Percentiles rank a stretch among this genome's conserved stretches.
phyloP scores from a whole-genome alignment of 1,284 basidiomycete species.

The Leucoagaricus sp. region DNA sequence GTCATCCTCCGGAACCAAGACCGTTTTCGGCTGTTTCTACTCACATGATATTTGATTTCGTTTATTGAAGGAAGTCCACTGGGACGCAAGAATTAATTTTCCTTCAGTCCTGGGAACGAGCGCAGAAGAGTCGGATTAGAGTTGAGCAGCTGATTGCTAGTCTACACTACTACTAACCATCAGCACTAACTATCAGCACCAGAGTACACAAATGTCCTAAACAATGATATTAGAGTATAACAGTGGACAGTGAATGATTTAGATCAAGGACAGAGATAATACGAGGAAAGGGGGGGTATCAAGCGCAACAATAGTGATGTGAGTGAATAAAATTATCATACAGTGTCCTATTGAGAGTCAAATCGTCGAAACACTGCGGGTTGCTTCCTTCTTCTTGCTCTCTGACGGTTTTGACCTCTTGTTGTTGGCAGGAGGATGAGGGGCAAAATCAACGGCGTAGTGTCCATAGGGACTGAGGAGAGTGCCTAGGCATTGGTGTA shows the following conservation, averaged over 20 bases:
- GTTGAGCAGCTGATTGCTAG: slow-evolving; percentile 4
- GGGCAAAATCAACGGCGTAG: slow-evolving; percentile 59
- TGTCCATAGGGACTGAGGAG: slow-evolving; percentile 72
- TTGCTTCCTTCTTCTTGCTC: slow-evolving; percentile 1
- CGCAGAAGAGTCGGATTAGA: slow-evolving; percentile 3
- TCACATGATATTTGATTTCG: neutral
- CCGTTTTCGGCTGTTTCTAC: slow-evolving; percentile 2
- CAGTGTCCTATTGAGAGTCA: neutral
- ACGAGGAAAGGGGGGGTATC: slow-evolving; percentile 9
- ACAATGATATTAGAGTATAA: slow-evolving; percentile 1
- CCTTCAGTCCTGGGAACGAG: neutral
- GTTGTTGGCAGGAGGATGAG: slow-evolving; percentile 16
- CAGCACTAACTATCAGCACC: neutral
- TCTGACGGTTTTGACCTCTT: slow-evolving; percentile 6
- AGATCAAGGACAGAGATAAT: neutral
- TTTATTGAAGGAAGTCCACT: neutral
- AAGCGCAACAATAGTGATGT: slow-evolving; percentile 8
- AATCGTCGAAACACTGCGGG: neutral
- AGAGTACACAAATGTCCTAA: slow-evolving; percentile 5
- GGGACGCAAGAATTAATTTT: neutral
- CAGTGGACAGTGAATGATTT: neutral
- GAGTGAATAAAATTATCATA: slow-evolving; percentile 14
- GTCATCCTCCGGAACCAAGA: neutral
- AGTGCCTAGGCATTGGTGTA: slow-evolving; percentile 70
- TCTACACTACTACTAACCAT: slow-evolving; percentile 7